Conservation (phyloP, 23 red algal genomes). For the Rhodosorus marinus region DNA sequence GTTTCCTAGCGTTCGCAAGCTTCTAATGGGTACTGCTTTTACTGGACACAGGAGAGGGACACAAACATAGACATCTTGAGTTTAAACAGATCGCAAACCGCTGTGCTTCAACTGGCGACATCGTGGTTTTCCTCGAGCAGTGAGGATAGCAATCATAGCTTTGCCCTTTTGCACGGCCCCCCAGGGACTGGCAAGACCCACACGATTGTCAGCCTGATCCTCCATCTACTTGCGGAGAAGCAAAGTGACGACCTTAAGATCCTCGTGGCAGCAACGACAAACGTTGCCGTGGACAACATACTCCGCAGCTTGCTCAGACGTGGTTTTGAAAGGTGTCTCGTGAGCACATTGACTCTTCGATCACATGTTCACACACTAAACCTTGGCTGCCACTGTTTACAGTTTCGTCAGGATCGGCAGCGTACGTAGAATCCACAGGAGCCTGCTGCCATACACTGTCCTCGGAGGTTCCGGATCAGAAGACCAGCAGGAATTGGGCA, state of each 20-base stretch:
- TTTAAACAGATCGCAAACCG: no score
- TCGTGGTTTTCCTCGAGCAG: no score
- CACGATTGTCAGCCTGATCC: slow-evolving; percentile 41
- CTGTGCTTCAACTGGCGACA: no score
- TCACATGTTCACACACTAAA: slow-evolving; percentile 8
- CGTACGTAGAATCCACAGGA: neutral
- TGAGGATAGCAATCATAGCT: no score
- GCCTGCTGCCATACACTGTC: neutral
- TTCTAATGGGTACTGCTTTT: no score
- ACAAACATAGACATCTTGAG: no score
- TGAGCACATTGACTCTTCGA: slow-evolving; percentile 6
- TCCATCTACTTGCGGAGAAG: slow-evolving; percentile 18
- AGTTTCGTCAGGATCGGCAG: neutral
- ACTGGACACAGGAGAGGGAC: no score
- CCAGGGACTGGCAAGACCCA: slow-evolving; percentile 84
- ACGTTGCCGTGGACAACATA: slow-evolving; percentile 85
- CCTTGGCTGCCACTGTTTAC: slow-evolving; percentile 7
- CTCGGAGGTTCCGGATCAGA: neutral
- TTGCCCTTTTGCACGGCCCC: slow-evolving; percentile 57
- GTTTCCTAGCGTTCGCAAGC: no score
- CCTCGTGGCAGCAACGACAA: slow-evolving; percentile 51
- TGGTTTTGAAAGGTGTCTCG: slow-evolving; percentile 30
- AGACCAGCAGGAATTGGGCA: neutral
- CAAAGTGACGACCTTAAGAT: slow-evolving; percentile 15
- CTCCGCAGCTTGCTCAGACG: slow-evolving; percentile 15